Base-by-base conservation (phyloP, 495 filamentous ascomycete species). In the Penicillium paradoxum region DNA sequence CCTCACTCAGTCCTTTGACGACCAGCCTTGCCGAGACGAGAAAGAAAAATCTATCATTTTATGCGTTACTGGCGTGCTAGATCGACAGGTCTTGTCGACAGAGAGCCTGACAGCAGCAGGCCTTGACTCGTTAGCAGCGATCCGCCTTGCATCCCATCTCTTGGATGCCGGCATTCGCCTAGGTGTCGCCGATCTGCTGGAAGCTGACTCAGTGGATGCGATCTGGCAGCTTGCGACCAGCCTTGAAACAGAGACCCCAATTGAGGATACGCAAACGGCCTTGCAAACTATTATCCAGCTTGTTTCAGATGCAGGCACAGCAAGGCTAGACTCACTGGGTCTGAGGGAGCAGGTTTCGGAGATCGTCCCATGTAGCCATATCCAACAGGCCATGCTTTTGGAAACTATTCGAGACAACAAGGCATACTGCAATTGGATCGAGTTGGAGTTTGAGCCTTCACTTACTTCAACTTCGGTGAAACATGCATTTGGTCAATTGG, bases 321-420 rank as follows among this genome's bases (percentile, higher is more conserved):
- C 55, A 43, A 61, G 52, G 40, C 34, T 69, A 14, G 51, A 56
- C 2, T 38, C 58, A 7, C 48, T 65, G 2, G 60, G 53, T 0
- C 34, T 71, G 32, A 43, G 33, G 14, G 54, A 66, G 4, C 59
- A 75, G 6, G 67, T 87, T 22, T 71, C 79, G 7, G 70, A 75
- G 17, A 63, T 89, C 22, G 63, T 84, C 18, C 73, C 74, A 4
- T 88, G 86, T 59, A 89, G 83, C 25, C 79, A 83, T 41, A 74
- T 90, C 6, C 89, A 95, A 54, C 68, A 76, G 18, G 83, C 86
- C n/a, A 91, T 95, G 88, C 70, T 95, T 4, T 68, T 79, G 3
- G 88, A 91, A 58, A 89, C 86, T 1, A 60, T 67, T 6, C 72
- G 73, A 29, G 63, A 81, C 33, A 33, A 63, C 1, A 70, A 66